Conservation (phyloP, 768 basidiomycete species). For the Pisolithus albus region DNA sequence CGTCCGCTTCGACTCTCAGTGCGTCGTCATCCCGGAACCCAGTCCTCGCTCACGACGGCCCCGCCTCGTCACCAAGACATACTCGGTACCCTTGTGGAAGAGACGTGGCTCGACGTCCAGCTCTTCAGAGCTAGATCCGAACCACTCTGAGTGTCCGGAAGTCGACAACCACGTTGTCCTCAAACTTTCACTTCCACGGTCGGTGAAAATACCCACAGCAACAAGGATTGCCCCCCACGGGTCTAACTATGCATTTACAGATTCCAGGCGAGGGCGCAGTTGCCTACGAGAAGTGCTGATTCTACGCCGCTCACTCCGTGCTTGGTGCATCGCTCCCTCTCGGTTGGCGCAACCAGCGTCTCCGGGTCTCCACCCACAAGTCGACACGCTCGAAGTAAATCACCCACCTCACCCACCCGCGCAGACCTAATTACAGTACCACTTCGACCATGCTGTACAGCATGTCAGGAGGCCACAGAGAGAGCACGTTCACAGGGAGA, state of each 20-base stretch:
- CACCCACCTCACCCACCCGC: conserved; percentile 30
- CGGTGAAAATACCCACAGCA: conserved; percentile 14
- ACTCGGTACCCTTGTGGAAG: conserved; percentile 65
- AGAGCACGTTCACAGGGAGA: conserved; percentile 48
- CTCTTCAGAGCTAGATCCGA: conserved; percentile 15
- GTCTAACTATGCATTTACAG: conserved; percentile 19
- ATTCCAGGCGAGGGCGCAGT: conserved; percentile 36
- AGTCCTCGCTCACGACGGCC: conserved; percentile 36
- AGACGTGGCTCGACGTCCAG: conserved; percentile 18
- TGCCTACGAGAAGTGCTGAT: conserved; percentile 32
- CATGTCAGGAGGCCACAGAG: conserved; percentile 56
- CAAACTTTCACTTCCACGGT: conserved; percentile 60
- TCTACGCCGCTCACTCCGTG: conserved; percentile 44
- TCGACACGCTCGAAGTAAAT: conserved; percentile 16
- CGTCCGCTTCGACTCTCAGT: conserved; percentile 69
- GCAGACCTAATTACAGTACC: conserved; percentile 49
- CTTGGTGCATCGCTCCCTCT: conserved; percentile 42
- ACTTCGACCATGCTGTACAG: conserved; percentile 62
- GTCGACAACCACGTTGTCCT: conserved; percentile 44
- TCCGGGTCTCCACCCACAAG: conserved; percentile 6
- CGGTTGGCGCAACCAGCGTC: conserved; percentile 4
- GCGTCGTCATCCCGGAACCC: conserved; percentile 66
- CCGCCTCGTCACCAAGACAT: conserved; percentile 55
- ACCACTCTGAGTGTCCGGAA: conserved; percentile 7
- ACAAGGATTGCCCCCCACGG: not conserved